Percentiles rank a stretch among this genome's conserved stretches.
phyloP scores from a whole-genome alignment of 352 stramenopile species.

The Globisporangium lucens region DNA sequence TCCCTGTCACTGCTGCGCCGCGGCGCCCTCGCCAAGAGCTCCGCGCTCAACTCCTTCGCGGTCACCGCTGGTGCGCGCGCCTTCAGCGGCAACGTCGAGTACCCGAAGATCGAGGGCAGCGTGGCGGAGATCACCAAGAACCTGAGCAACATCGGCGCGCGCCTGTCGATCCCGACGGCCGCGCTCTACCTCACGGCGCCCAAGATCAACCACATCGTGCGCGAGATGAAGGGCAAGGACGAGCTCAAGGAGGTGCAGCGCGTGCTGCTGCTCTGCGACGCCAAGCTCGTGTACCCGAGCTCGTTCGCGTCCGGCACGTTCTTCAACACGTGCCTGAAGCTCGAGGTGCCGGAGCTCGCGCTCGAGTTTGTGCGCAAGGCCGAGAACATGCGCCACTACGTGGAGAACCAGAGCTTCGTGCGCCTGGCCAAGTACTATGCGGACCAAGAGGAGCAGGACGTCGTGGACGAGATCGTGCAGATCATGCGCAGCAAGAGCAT shows the following conservation, averaged over 20 bases:
- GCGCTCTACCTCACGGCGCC: slow-evolving; percentile 74
- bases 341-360: slow-evolving; percentile 50
- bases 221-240: slow-evolving; percentile 73
- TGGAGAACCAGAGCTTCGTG: slow-evolving; percentile 77
- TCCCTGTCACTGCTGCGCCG: slow-evolving; percentile 17
- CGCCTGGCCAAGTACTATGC: slow-evolving; percentile 69
- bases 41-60: not conserved
- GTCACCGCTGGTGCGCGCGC: slow-evolving; percentile 24
- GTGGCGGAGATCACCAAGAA: slow-evolving; percentile 67
- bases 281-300: slow-evolving; percentile 74
- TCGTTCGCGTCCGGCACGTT: slow-evolving; percentile 62
- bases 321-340: slow-evolving; percentile 62
- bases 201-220: slow-evolving; percentile 84
- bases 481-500: slow-evolving; percentile 53
- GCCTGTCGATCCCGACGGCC: slow-evolving; percentile 74
- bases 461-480: slow-evolving; percentile 55
- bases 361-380: slow-evolving; percentile 68
- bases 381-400: slow-evolving; percentile 71
- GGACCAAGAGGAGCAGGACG: slow-evolving; percentile 44
- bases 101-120: slow-evolving; percentile 74
- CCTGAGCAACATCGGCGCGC: slow-evolving; percentile 67
- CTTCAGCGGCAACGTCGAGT: slow-evolving; percentile 83
- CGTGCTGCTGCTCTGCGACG: slow-evolving; percentile 72
- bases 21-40: slow-evolving; percentile 3
- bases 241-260: slow-evolving; percentile 69